These are phyloP conservation scores for Rhizopogon roseolus DNA, from an alignment of 768 basidiomycete species.

Conservation along the genomic window DNA sequence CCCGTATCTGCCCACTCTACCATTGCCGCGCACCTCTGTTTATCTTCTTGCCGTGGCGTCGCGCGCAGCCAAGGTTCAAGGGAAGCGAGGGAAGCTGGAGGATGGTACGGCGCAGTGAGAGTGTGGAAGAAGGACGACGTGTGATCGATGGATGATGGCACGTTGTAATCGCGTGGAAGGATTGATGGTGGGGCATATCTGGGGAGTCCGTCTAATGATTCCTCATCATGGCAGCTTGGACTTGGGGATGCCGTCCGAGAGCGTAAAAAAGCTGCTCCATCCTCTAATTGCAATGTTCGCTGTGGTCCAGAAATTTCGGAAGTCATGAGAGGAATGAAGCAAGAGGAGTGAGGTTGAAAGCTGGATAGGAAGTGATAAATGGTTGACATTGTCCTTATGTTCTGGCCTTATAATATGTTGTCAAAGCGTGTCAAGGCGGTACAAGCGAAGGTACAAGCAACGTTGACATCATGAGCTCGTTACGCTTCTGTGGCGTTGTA, in stretches of 20 bases:
- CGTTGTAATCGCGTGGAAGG: conserved; percentile 2
- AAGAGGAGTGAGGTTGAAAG: background rate
- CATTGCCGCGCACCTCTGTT: conserved; percentile 19
- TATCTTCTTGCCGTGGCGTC: conserved; percentile 14
- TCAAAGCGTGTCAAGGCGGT: conserved; percentile 23
- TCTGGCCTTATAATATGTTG: conserved; percentile 3
- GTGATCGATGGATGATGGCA: conserved; percentile 17
- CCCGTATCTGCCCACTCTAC: conserved; percentile 20
- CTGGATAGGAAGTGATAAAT: background rate
- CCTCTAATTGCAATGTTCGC: background rate
- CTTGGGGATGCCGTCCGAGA: background rate
- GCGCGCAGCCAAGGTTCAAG: conserved; percentile 4
- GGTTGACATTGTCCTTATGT: conserved; percentile 1
- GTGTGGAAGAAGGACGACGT: conserved; percentile 25
- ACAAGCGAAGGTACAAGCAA: background rate
- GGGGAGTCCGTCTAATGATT: conserved; percentile 3
- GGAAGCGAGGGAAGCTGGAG: background rate
- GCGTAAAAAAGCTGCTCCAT: background rate
- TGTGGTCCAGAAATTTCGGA: background rate
- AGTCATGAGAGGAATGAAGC: background rate
- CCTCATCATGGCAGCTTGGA: background rate
- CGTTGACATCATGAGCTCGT: too few relatives aligned
- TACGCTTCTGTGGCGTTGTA: background rate
- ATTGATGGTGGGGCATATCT: conserved; percentile 7
- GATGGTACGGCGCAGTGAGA: conserved; percentile 21